A percentile compares a stretch with the other conserved stretches of the same genome.
Evolutionary conservation across 192 early-diverging fungal genomes (phyloP).

Genomic region (Gryganskiella cystojenkinii): DNA sequence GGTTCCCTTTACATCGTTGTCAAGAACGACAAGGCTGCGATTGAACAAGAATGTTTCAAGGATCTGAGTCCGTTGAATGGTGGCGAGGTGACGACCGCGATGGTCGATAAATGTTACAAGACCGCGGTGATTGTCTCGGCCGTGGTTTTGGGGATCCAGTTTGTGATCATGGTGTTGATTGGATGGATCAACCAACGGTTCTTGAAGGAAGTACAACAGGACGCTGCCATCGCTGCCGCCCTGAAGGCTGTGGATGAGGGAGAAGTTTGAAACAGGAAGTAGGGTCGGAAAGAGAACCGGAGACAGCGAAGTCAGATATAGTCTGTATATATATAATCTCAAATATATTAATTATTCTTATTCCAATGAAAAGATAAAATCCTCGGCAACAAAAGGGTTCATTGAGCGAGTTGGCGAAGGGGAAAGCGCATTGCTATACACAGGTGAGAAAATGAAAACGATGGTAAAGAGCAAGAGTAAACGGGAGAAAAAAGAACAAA

Average conservation of each 20-base stretch:
- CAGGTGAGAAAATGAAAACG: no score
- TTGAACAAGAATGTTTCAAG: constrained; percentile 19
- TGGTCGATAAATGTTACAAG: constrained; percentile 21
- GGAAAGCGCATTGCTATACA: no score
- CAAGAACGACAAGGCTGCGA: constrained; percentile 17
- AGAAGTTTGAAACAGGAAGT: background rate
- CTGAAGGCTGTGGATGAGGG: constrained; percentile 39
- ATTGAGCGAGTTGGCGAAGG: no score
- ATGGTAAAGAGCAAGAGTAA: no score
- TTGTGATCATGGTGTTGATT: constrained; percentile 40
- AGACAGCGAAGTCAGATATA: no score
- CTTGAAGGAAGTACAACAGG: constrained; percentile 45
- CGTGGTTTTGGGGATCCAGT: constrained; percentile 41
- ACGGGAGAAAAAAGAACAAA: no score
- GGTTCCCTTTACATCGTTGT: constrained; percentile 28
- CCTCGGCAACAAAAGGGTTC: no score
- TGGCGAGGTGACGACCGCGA: constrained; percentile 1
- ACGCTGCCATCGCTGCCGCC: constrained; percentile 23
- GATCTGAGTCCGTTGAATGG: constrained; percentile 9
- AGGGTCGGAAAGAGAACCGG: background rate
- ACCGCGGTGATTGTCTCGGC: constrained; percentile 29
- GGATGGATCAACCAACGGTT: constrained; percentile 44
- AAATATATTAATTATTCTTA: no score
- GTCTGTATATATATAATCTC: no score
- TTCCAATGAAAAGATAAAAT: no score